Evolutionary conservation across 495 filamentous ascomycete genomes (phyloP), one percentile per base, ranked within the genome.

Genomic region (Articulospora tetracladia): DNA sequence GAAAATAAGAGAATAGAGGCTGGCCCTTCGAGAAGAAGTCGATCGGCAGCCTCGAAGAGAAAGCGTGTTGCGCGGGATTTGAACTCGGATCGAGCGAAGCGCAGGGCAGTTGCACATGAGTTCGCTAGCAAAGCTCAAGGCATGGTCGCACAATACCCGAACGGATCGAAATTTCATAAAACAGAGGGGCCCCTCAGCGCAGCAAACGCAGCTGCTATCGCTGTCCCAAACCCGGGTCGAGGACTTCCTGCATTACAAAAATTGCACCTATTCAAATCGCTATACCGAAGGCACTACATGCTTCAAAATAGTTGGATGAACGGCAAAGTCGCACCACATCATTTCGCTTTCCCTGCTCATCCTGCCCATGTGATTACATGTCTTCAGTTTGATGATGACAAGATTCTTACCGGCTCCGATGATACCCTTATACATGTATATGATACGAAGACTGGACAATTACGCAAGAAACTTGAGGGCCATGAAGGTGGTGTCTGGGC

Each of bases 401-500:
- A 98, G 73, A 96, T 99, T 57, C 77, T 99, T 59, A 99, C 95
- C 12, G 94, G 94, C 27, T 97, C 93, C 65, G 94, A 99, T 73
- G 94, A 99, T 70, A 96, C 92, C 11, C 88, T 96, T 60, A 99
- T 99, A 70, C 92, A 98, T 68, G 93, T 99, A 44, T 99, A 98
- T 70, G 93, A 98, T 68, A 99, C 94, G 13, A 93, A 93, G 72
- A 98, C 92, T 6, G 94, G 94, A 57, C 88, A 88, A 57, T 73
- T 96, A 53, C 84, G 90, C 59, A 88, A 83, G 55, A 90, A 85
- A 36, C 81, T 99, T 3, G 86, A 89, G 68, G 94, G 94, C 20
- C 94, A 99, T 69, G 95, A 99, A 67, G 94, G 94, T 47, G 94
- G 94, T 47, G 94, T 99, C 4, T 99, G 94, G 94, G 94, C 94